A percentile compares a stretch with the other conserved stretches of the same genome.
These are phyloP conservation scores for Chionographis japonica DNA, from an alignment of 106 monocot genomes.

Conservation along the genomic window DNA sequence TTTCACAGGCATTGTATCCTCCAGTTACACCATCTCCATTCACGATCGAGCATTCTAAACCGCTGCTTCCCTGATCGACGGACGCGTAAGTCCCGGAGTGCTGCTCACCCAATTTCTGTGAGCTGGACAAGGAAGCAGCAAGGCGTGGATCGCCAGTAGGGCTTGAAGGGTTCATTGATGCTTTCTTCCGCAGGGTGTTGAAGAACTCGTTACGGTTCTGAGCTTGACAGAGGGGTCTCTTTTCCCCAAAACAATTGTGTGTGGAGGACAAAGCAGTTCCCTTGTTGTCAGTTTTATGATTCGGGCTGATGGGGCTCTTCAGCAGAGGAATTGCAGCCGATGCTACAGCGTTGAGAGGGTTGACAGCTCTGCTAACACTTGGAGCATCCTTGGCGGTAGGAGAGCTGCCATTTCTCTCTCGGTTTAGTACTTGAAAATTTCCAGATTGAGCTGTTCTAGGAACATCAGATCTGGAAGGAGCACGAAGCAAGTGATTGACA, in stretches of 20 bases:
- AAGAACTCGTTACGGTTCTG: slow-evolving; percentile 35
- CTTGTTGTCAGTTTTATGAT: slow-evolving; percentile 3
- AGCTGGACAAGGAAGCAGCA: not conserved
- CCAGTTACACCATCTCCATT: too few relatives aligned
- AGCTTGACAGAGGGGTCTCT: not conserved
- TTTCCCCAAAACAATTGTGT: slow-evolving; percentile 8
- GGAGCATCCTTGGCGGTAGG: slow-evolving; percentile 3
- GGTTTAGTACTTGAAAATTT: slow-evolving; percentile 26
- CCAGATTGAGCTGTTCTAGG: slow-evolving; percentile 17
- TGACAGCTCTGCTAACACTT: slow-evolving; percentile 1
- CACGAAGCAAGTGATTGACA: slow-evolving; percentile 13
- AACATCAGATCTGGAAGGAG: slow-evolving; percentile 14
- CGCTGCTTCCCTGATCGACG: too few relatives aligned
- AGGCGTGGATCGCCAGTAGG: not conserved
- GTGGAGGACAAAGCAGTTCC: not conserved
- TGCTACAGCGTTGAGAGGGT: not conserved
- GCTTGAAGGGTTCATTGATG: not conserved
- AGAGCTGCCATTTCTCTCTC: slow-evolving; percentile 13
- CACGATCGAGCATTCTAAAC: too few relatives aligned
- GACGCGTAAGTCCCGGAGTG: too few relatives aligned
- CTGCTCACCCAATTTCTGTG: not conserved
- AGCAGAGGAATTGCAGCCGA: not conserved
- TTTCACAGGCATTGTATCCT: too few relatives aligned
- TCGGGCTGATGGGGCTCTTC: not conserved
- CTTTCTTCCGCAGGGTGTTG: slow-evolving; percentile 19